phyloP scores from a whole-genome alignment of 192 early-diverging fungal species.

The Coemansia sp. region DNA sequence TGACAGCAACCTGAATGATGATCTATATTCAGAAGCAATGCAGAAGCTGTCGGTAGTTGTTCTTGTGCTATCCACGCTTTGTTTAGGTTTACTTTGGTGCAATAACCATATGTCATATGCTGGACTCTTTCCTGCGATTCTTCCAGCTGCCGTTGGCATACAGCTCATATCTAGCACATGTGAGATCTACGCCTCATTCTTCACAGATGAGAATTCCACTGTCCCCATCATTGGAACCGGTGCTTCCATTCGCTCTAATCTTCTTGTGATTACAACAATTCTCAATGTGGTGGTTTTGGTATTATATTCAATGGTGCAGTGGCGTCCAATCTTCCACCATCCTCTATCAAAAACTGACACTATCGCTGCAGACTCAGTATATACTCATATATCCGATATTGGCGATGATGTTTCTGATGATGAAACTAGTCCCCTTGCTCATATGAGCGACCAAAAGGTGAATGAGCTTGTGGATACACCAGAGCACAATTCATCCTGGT shows the following conservation, averaged over 20 bases:
- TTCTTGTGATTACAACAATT: conserved; percentile 12
- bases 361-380: too few relatives aligned
- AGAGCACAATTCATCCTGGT: too few relatives aligned
- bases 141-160: conserved; percentile 3
- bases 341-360: not conserved
- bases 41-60: conserved; percentile 5
- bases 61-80: not conserved
- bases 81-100: not conserved
- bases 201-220: too few relatives aligned
- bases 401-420: too few relatives aligned
- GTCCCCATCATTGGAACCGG: conserved; percentile 12
- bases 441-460: too few relatives aligned
- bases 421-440: too few relatives aligned
- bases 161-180: conserved; percentile 9
- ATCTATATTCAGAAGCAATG: not conserved
- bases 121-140: conserved; percentile 25
- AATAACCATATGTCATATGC: not conserved
- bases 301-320: conserved; percentile 13
- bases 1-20: not conserved
- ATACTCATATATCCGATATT: too few relatives aligned
- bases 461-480: too few relatives aligned
- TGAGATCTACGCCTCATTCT: conserved; percentile 32
- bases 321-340: conserved; percentile 22
- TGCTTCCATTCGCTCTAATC: conserved; percentile 22
- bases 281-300: not conserved